Conservation (phyloP, 139 green algal genomes). For the Ettlia oleoabundans region DNA sequence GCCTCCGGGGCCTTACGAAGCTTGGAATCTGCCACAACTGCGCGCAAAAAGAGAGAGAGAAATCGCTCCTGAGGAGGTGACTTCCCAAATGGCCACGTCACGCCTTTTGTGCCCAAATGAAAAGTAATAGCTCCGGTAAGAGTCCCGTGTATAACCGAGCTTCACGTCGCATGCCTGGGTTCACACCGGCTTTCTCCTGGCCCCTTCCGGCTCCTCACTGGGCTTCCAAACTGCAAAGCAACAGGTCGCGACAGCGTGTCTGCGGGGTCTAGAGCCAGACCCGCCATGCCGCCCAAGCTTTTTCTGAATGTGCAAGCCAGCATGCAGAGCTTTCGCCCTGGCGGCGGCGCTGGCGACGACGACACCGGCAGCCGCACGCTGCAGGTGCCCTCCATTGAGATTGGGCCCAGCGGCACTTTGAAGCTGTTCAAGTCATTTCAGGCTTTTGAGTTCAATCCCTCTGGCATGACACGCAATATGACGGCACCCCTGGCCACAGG, state of each 20-base stretch:
- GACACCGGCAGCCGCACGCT: background rate
- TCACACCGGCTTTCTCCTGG: too few relatives aligned
- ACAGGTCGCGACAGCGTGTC: background rate
- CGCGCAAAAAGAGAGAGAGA: too few relatives aligned
- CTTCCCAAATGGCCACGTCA: too few relatives aligned
- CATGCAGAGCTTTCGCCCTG: conserved; percentile 21
- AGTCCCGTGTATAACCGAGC: too few relatives aligned
- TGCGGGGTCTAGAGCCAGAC: background rate
- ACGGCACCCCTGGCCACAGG: conserved; percentile 42
- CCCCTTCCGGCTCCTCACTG: too few relatives aligned
- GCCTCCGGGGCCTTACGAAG: background rate
- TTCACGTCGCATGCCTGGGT: too few relatives aligned
- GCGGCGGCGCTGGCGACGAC: background rate
- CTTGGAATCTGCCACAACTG: background rate
- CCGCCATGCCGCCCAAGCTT: conserved; percentile 33
- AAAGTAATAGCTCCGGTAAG: too few relatives aligned
- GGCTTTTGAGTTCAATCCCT: conserved; percentile 58
- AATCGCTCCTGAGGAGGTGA: too few relatives aligned
- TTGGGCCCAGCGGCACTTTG: conserved; percentile 51
- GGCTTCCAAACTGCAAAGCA: too few relatives aligned
- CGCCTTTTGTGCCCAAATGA: too few relatives aligned
- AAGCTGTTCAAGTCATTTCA: conserved; percentile 59
- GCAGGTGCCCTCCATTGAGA: conserved; percentile 47
- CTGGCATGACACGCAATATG: conserved; percentile 50
- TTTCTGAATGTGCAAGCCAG: conserved; percentile 28